These are phyloP conservation scores for Micractinium conductrix DNA, from an alignment of 139 green algal genomes.

Conservation along the genomic window DNA sequence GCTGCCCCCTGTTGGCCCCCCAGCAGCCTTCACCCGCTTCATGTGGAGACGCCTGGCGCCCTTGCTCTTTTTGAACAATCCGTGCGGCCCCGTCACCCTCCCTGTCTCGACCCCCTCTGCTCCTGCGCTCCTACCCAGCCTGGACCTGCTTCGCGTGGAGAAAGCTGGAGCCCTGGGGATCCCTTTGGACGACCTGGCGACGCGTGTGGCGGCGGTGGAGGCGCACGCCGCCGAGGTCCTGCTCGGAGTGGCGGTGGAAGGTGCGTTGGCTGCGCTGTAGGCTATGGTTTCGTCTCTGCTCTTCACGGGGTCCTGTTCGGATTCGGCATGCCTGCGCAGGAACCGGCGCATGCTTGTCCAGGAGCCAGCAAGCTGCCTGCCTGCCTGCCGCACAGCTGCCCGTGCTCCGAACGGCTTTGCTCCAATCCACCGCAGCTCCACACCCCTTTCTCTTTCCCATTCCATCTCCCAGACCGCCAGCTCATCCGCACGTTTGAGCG, in stretches of 20 bases:
- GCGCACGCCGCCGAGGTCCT: not conserved
- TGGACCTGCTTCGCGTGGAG: conserved; percentile 7
- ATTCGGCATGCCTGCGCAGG: too few relatives aligned
- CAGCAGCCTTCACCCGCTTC: not conserved
- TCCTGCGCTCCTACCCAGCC: not conserved
- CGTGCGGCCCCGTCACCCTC: not conserved
- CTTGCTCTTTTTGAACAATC: not conserved
- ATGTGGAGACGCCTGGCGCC: not conserved
- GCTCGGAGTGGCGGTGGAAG: conserved; percentile 11
- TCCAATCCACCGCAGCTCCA: too few relatives aligned
- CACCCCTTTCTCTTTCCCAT: too few relatives aligned
- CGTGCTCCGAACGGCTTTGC: too few relatives aligned
- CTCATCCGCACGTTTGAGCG: conserved; percentile 38
- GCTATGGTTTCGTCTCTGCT: too few relatives aligned
- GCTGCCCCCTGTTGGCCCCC: not conserved
- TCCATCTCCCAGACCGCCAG: not conserved
- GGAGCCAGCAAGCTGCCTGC: too few relatives aligned
- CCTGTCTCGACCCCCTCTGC: not conserved
- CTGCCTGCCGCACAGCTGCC: too few relatives aligned
- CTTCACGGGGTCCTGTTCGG: too few relatives aligned
- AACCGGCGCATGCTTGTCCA: too few relatives aligned
- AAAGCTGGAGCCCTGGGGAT: conserved; percentile 3
- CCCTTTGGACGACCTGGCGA: conserved; percentile 3
- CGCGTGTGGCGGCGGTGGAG: not conserved
- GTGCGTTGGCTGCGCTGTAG: too few relatives aligned